A percentile compares a stretch with the other conserved stretches of the same genome.
phyloP scores from a whole-genome alignment of 1,284 basidiomycete genomes.

The Ustilago bromivora region DNA sequence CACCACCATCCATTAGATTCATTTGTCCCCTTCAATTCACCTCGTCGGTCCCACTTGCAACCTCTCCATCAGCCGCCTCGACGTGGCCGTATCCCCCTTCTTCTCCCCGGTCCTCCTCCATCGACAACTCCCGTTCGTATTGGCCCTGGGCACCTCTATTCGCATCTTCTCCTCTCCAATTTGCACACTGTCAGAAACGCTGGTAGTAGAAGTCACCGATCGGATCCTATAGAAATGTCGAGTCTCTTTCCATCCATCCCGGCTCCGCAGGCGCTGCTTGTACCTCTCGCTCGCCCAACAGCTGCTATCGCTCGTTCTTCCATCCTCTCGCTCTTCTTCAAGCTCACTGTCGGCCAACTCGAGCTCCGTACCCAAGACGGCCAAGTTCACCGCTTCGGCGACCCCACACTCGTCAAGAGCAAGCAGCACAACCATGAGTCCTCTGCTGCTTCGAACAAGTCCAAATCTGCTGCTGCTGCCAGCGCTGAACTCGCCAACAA shows the following conservation, averaged over 20 bases:
- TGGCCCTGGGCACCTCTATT: background rate
- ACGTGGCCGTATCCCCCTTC: slow-evolving; percentile 23
- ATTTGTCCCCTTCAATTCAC: slow-evolving; percentile 20
- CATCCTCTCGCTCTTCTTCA: slow-evolving; percentile 44
- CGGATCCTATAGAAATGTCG: slow-evolving; percentile 21
- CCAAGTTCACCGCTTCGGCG: slow-evolving; percentile 34
- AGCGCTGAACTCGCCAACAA: slow-evolving; percentile 2
- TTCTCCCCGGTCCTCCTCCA: background rate
- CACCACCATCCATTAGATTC: slow-evolving; percentile 4
- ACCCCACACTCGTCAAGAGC: slow-evolving; percentile 51
- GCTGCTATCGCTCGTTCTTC: slow-evolving; percentile 45
- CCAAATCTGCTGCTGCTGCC: slow-evolving; percentile 3
- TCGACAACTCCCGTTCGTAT: background rate
- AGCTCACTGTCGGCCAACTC: slow-evolving; percentile 52
- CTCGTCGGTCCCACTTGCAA: slow-evolving; percentile 18
- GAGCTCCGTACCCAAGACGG: slow-evolving; percentile 39
- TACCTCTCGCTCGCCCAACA: slow-evolving; percentile 30
- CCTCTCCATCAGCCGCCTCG: slow-evolving; percentile 21
- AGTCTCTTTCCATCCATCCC: slow-evolving; percentile 47
- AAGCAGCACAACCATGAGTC: slow-evolving; percentile 42
- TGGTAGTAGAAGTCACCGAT: no score
- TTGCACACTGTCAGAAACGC: no score
- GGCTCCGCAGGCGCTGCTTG: slow-evolving; percentile 32
- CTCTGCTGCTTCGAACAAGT: background rate
- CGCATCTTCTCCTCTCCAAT: background rate